Evolutionary conservation across 495 filamentous ascomycete species (phyloP), one percentile per base, ranked within the genome.

Genomic region (Beverwykella pulmonaria): DNA sequence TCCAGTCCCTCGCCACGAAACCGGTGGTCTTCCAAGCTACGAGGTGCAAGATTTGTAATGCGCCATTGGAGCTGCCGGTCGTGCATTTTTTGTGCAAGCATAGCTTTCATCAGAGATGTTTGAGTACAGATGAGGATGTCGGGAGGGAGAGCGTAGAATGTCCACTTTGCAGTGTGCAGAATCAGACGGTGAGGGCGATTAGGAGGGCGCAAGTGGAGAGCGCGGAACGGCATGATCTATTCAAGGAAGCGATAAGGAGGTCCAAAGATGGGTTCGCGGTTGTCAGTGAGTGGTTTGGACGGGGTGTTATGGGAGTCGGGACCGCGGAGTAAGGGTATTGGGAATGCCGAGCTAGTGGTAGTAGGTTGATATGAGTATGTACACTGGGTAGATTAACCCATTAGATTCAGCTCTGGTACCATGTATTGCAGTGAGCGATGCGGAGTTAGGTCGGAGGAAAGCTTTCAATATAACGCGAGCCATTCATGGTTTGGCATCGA

Each of bases 51-150:
- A 86, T 88, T 41, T 98, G 94, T 72, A 84, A 86, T 19, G 79
- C 83, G 53, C 81, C 82, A 50, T 82, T 97, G 26, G 92, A 96
- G 68, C 79, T 97, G 36, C 94, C 94, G 2, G 88, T 86, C 0
- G 92, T 98, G 49, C 94, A 98, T 75, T 98, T 98, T 76, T 77
- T 98, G 69, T 98, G 94, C 82, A 94, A 92, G 74, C 94, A 98
- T 74, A 92, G 87, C 48, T 98, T 96, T 82, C 94, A 98, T 74
- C 89, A 95, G 77, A 82, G 90, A 27, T 96, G 92, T 77, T 81
- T 95, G 19, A 68, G 63, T 53, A 59, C 39, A 1, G 75, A 77
- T 47, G 81, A 71, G 48, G 81, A 80, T 25, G 81, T 82, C 44
- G 88, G 85, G 48, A 87, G 88, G 20, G 84, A 86, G 26, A 74